Percentiles rank a stretch among this genome's conserved stretches.
These are phyloP conservation scores for Veloboletus limbatus DNA, from an alignment of 1,284 basidiomycete species.

Conservation along the genomic window DNA sequence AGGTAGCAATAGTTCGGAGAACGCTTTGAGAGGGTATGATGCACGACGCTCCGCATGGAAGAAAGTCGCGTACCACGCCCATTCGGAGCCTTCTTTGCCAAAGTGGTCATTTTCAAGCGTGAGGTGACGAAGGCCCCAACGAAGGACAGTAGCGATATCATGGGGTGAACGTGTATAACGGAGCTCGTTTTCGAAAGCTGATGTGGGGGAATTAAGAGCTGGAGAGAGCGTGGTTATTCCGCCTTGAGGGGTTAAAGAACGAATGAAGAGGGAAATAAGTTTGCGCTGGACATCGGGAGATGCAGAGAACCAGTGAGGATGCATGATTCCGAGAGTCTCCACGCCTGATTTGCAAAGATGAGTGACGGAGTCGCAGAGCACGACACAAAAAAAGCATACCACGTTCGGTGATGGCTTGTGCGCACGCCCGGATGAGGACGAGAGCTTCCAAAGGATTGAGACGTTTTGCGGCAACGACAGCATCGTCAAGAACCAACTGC, in stretches of 20 bases:
- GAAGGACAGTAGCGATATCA: slow-evolving; percentile 73
- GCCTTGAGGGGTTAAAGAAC: slow-evolving; percentile 51
- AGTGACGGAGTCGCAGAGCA: slow-evolving; percentile 1
- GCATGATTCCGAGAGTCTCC: slow-evolving; percentile 75
- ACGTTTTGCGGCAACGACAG: slow-evolving; percentile 51
- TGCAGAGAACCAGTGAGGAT: slow-evolving; percentile 75
- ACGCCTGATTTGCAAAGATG: slow-evolving; percentile 45
- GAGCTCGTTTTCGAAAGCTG: slow-evolving; percentile 62
- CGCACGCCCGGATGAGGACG: slow-evolving; percentile 59
- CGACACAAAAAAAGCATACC: slow-evolving; percentile 41
- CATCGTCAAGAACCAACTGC: slow-evolving; percentile 45
- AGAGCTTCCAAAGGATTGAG: slow-evolving; percentile 60
- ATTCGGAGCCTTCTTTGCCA: slow-evolving; percentile 43
- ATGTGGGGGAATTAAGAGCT: slow-evolving; percentile 41
- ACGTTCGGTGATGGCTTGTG: slow-evolving; percentile 56
- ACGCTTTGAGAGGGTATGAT: slow-evolving; percentile 58
- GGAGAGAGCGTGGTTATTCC: slow-evolving; percentile 48
- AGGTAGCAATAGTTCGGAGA: slow-evolving; percentile 56
- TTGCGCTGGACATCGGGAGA: slow-evolving; percentile 63
- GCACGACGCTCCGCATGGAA: slow-evolving; percentile 52
- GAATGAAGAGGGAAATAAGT: slow-evolving; percentile 69
- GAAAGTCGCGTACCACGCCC: slow-evolving; percentile 65
- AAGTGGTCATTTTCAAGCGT: slow-evolving; percentile 53
- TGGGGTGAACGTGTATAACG: slow-evolving; percentile 62
- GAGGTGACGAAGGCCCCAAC: slow-evolving; percentile 74